Base-by-base conservation (phyloP, 2,329 filamentous ascomycete species). In the Apiospora marii region DNA sequence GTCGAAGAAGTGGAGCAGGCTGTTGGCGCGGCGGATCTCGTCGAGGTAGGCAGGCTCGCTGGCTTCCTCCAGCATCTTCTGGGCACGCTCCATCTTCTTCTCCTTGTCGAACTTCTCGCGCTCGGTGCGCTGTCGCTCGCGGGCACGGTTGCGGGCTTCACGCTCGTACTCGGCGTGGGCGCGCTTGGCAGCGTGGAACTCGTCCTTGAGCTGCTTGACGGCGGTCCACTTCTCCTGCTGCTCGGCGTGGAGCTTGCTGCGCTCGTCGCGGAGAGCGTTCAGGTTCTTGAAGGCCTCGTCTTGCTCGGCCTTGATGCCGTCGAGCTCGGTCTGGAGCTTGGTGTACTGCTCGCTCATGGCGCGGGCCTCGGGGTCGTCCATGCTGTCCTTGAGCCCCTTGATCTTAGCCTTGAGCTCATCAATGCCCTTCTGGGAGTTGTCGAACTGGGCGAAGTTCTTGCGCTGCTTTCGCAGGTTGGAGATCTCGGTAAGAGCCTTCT, bases 301-400 rank as follows among this genome's bases (percentile, higher is more conserved):
- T 84, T 98, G 94, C 86, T 98, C 94, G 68, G 92, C 93, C 87
- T 97, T 98, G 86, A 99, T 94, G 74, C 86, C 83, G 82, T 98
- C 95, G 70, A 98, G 88, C 86, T 99, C 95, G 77, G 92, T 90
- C 85, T 96, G 93, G 80, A 98, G 91, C 83, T 90, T 90, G 80
- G 90, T 92, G 87, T 97, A 98, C 81, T 93, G 90, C 75, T 98
- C 95, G 79, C 92, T 94, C 73, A 98, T 87, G 7, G 94, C 94
- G 86, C 94, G 96, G 77, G 93, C 90, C 84, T 97, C 96, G 27
- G 96, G 95, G 84, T 98, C 95, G 79, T 98, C 95, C 81, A 98
- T 89, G 76, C 88, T 89, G 84, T 98, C 96, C 85, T 94, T 94
- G 82, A 98, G 92, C 79, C 94, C 92, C 81, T 95, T 92, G 80